phyloP scores from a whole-genome alignment of 176 grass and related monocot species.

The Oryza coarctata region DNA sequence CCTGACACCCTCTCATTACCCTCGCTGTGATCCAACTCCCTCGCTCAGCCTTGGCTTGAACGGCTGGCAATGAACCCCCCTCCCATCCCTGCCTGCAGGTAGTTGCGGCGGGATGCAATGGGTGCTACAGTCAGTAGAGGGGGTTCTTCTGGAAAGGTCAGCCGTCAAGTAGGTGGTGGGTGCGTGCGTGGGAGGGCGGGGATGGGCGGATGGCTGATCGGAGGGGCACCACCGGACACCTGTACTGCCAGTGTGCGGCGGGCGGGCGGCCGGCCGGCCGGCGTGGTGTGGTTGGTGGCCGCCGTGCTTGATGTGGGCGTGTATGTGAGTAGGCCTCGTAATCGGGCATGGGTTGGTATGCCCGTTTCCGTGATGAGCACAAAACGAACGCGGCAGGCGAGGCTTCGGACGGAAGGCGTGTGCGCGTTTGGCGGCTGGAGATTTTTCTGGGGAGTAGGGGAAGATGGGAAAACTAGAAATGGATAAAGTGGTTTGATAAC shows the following conservation, averaged over 20 bases:
- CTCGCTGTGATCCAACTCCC: conserved; percentile 36
- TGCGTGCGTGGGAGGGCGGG: neutral
- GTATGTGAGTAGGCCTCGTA: too few relatives aligned
- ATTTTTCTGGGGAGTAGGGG: too few relatives aligned
- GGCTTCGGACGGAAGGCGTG: too few relatives aligned
- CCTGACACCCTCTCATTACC: conserved; percentile 13
- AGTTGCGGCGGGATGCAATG: neutral
- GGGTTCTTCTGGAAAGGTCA: conserved; percentile 46
- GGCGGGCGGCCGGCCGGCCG: conserved; percentile 7
- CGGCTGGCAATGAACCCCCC: conserved; percentile 32
- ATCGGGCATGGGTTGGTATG: neutral
- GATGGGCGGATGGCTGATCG: conserved; percentile 5
- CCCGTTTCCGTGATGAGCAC: too few relatives aligned
- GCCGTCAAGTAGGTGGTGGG: conserved; percentile 42
- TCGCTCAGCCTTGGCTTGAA: conserved; percentile 32
- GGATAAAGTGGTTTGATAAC: too few relatives aligned
- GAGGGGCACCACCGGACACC: conserved; percentile 27
- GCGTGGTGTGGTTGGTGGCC: conserved; percentile 30
- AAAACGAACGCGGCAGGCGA: too few relatives aligned
- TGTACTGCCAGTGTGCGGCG: conserved; percentile 23
- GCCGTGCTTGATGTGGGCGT: conserved; percentile 31
- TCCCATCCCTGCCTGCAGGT: neutral
- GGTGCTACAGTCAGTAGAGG: too few relatives aligned
- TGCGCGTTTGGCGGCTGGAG: too few relatives aligned
- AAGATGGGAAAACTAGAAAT: too few relatives aligned